Base-by-base conservation (phyloP, 805 yeast species). In the Naumovozyma dairenensis region DNA sequence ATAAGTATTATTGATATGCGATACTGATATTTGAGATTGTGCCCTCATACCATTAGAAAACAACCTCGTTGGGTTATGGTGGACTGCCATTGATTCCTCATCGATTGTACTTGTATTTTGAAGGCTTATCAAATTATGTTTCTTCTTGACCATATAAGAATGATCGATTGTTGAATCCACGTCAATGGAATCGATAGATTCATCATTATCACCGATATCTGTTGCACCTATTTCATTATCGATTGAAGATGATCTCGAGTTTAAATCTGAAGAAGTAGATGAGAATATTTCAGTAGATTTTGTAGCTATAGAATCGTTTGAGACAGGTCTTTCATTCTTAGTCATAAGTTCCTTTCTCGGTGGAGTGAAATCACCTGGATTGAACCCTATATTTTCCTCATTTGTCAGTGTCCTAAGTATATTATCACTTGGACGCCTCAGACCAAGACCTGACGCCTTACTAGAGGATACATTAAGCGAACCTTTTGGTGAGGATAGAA, bases 391-490 rank as follows among this genome's bases (percentile, higher is more conserved):
- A 25, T 7, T 21, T 21, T 27, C 31, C 12, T 21, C 15, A 21
- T 25, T 26, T 5, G 28, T 28, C 9, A 38, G 33, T 27, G 47
- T 50, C 32, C 43, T 31, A 26, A 53, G 31, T 20, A 55, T 30
- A 38, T 55, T 56, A 27, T 56, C 59, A 32, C 59, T 53, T 5
- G 61, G 61, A 29, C 60, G 44, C 21, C 61, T 44, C 21, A 49
- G 39, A 6, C 54, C 57, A 16, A 53, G 34, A 6, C 53, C 57
- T 4, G 48, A 36, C 21, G 48, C 48, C 26, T 46, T 49, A 34
- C 44, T 42, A 19, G 37, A 28, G n/a, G n/a, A n/a, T n/a, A n/a
- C n/a, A n/a, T n/a, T n/a, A n/a, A n/a, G n/a, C n/a, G n/a, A n/a
- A n/a, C n/a, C n/a, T n/a, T n/a, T n/a, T n/a, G n/a, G n/a, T n/a